Conservation (phyloP, 2,329 filamentous ascomycete species). For the Falciphora oryzae region DNA sequence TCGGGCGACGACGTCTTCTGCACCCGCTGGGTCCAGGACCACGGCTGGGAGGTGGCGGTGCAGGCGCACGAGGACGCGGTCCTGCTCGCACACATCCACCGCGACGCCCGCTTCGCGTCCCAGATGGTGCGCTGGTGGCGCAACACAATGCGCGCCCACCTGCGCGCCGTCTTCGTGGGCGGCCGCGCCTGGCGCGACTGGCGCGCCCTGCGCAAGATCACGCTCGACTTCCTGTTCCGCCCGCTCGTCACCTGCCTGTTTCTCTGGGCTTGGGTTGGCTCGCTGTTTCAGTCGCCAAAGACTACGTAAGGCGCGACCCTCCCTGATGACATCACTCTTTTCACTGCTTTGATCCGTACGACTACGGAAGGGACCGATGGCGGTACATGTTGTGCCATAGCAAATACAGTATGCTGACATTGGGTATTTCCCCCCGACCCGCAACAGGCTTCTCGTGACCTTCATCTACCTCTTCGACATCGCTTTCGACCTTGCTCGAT, state of each 20-base stretch:
- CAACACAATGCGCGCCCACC: slow-evolving; percentile 16
- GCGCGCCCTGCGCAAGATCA: slow-evolving; percentile 21
- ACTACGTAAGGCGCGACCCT: too few species aligned
- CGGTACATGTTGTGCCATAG: too few species aligned
- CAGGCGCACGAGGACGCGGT: slow-evolving; percentile 20
- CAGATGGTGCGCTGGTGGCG: slow-evolving; percentile 24
- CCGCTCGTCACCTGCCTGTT: neutral
- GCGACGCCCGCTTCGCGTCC: slow-evolving; percentile 13
- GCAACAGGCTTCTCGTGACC: neutral
- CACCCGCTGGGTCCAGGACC: slow-evolving; percentile 21
- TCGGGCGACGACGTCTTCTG: slow-evolving; percentile 24
- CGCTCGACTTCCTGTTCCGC: slow-evolving; percentile 14
- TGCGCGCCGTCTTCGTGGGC: slow-evolving; percentile 13
- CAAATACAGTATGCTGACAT: neutral
- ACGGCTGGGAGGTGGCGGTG: slow-evolving; percentile 22
- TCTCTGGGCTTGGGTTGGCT: neutral
- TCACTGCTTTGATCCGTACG: too few species aligned
- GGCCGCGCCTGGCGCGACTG: slow-evolving; percentile 10
- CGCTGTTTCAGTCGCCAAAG: too few species aligned
- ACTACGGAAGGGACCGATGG: too few species aligned
- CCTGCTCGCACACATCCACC: slow-evolving; percentile 19
- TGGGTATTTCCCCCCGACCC: too few species aligned
- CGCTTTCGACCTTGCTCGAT: slow-evolving; percentile 9
- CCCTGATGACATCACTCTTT: too few species aligned
- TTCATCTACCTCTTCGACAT: neutral